A percentile compares a stretch with the other conserved stretches of the same genome.
phyloP scores from a whole-genome alignment of 2,329 filamentous ascomycete genomes.

The Clarireedia homoeocarpa region DNA sequence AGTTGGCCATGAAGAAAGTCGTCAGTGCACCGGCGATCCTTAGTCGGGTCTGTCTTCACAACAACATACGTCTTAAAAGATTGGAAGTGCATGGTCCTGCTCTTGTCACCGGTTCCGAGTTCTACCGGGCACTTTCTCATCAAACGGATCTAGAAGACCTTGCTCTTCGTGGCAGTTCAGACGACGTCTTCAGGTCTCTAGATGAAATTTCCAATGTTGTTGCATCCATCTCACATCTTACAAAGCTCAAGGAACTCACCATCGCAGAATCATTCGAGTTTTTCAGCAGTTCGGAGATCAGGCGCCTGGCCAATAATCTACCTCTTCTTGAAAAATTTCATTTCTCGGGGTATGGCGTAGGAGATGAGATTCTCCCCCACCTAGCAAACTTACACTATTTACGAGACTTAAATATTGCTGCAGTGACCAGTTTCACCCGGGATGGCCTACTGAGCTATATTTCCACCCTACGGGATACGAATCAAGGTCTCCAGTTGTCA shows the following conservation, averaged over 20 bases:
- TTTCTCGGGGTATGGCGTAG: slow-evolving; percentile 46
- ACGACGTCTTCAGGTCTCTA: slow-evolving; percentile 33
- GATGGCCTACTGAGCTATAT: slow-evolving; percentile 41
- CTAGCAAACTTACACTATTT: slow-evolving; percentile 41
- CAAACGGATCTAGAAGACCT: slow-evolving; percentile 41
- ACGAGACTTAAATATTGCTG: slow-evolving; percentile 44
- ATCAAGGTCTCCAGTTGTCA: slow-evolving; percentile 28
- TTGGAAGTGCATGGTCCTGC: slow-evolving; percentile 43
- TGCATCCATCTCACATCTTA: slow-evolving; percentile 43
- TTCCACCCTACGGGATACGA: slow-evolving; percentile 29
- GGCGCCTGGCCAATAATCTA: slow-evolving; percentile 35
- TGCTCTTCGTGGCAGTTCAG: slow-evolving; percentile 38
- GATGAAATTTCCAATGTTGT: slow-evolving; percentile 42
- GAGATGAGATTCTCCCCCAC: slow-evolving; percentile 39
- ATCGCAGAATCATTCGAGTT: slow-evolving; percentile 43
- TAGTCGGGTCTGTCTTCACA: slow-evolving; percentile 39
- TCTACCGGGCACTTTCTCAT: slow-evolving; percentile 43
- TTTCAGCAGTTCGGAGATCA: slow-evolving; percentile 43
- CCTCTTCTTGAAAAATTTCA: slow-evolving; percentile 45
- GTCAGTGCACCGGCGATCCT: slow-evolving; percentile 45
- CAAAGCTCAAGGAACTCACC: slow-evolving; percentile 44
- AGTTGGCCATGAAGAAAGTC: slow-evolving; percentile 43
- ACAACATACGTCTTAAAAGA: slow-evolving; percentile 38
- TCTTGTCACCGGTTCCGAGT: slow-evolving; percentile 40
- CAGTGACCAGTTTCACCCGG: slow-evolving; percentile 46